Evolutionary conservation across 192 early-diverging fungal species (phyloP).

Genomic region (Mortierella antarctica): DNA sequence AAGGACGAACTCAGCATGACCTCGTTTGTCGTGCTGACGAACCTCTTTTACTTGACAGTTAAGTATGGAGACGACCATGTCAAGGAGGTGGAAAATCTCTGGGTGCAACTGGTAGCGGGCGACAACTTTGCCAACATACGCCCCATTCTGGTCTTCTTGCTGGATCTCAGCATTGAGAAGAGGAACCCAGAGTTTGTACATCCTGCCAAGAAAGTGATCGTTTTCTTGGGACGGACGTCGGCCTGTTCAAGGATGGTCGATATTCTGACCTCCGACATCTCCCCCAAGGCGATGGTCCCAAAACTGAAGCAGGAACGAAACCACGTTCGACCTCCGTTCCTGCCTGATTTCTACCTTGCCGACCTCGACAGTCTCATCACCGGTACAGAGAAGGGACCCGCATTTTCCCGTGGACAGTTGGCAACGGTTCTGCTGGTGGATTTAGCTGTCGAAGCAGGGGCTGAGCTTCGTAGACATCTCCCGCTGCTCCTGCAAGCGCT

Average conservation of each 20-base stretch:
- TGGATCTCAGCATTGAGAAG: conserved; percentile 76
- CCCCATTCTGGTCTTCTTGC: conserved; percentile 75
- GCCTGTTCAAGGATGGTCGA: conserved; percentile 70
- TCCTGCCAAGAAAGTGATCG: conserved; percentile 83
- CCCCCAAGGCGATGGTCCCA: conserved; percentile 78
- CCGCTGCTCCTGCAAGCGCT: conserved; percentile 79
- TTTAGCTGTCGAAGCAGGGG: conserved; percentile 78
- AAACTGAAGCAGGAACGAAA: conserved; percentile 53
- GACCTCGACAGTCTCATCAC: conserved; percentile 76
- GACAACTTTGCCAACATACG: conserved; percentile 69
- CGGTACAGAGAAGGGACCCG: conserved; percentile 70
- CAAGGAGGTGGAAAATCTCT: conserved; percentile 79
- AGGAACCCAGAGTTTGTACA: conserved; percentile 83
- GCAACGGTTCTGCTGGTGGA: conserved; percentile 85
- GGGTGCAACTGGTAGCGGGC: conserved; percentile 75
- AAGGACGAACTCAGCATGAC: conserved; percentile 58
- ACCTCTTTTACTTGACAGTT: conserved; percentile 86
- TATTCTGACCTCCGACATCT: conserved; percentile 71
- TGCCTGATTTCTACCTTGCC: conserved; percentile 67
- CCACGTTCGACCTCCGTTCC: conserved; percentile 35
- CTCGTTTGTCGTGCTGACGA: conserved; percentile 72
- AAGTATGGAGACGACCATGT: conserved; percentile 83
- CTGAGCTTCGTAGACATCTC: conserved; percentile 70
- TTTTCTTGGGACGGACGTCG: conserved; percentile 74
- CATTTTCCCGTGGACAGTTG: conserved; percentile 81